Evolutionary conservation across 768 basidiomycete species (phyloP).

Genomic region (Leccinum incarnatum): DNA sequence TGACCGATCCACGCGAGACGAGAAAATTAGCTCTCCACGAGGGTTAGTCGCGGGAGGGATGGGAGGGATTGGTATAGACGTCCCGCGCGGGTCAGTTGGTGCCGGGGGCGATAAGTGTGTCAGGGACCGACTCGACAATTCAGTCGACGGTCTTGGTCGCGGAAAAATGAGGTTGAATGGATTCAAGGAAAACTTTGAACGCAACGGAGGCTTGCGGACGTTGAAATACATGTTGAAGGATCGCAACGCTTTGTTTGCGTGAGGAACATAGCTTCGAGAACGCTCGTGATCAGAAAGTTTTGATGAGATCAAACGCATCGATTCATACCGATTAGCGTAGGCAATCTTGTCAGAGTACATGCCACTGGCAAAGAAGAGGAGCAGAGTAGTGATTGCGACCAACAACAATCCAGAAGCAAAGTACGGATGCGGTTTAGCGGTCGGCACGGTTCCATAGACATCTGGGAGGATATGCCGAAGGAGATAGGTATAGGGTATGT

Average conservation of each 20-base stretch:
- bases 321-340: constrained; percentile 87
- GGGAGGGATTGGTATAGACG: constrained; percentile 51
- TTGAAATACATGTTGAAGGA: constrained; percentile 98
- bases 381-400: constrained; percentile 85
- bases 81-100: constrained; percentile 37
- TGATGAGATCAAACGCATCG: constrained; percentile 9
- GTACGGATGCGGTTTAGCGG: constrained; percentile 64
- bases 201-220: constrained; percentile 75
- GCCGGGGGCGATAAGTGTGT: constrained; percentile 32
- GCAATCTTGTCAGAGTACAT: constrained; percentile 96
- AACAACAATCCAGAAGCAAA: constrained; percentile 77
- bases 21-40: constrained; percentile 95
- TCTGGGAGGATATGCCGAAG: constrained; percentile 53
- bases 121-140: constrained; percentile 20
- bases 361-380: constrained; percentile 94
- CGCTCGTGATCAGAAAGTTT: constrained; percentile 13
- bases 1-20: constrained; percentile 72
- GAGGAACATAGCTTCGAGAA: constrained; percentile 81
- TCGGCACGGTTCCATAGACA: constrained; percentile 37
- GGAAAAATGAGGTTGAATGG: constrained; percentile 40
- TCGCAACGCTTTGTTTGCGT: constrained; percentile 88
- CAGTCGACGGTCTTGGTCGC: constrained; percentile 25
- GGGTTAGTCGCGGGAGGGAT: constrained; percentile 89
- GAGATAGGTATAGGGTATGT: constrained; percentile 55
- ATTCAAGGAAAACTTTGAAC: constrained; percentile 50